phyloP scores from a whole-genome alignment of 768 basidiomycete genomes.

The Ramaria rubella region DNA sequence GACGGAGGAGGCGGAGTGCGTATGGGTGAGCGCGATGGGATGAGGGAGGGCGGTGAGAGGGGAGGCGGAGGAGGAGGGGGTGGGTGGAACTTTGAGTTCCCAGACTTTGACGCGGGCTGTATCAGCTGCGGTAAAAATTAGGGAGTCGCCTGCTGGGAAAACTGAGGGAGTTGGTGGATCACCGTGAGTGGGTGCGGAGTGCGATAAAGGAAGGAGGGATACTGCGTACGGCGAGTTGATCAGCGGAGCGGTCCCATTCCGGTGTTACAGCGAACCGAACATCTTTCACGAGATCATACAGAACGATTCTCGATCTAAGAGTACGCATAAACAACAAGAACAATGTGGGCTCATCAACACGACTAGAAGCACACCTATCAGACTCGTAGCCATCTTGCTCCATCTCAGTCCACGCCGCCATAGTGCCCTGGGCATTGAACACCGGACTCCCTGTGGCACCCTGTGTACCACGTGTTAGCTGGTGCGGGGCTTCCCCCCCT shows the following conservation, averaged over 20 bases:
- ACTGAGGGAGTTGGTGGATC: slow-evolving; percentile 41
- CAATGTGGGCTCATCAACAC: too few relatives aligned
- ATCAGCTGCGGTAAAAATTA: slow-evolving; percentile 76
- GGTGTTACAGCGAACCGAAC: slow-evolving; percentile 70
- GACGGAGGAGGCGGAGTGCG: slow-evolving; percentile 52
- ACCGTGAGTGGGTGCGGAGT: slow-evolving; percentile 10
- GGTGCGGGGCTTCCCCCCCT: slow-evolving; percentile 43
- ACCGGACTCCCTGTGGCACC: slow-evolving; percentile 75
- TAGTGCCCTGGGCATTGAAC: slow-evolving; percentile 58
- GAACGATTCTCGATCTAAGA: slow-evolving; percentile 63
- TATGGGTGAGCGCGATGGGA: slow-evolving; percentile 59
- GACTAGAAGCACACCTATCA: slow-evolving; percentile 66
- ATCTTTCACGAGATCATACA: slow-evolving; percentile 66
- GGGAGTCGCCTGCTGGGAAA: slow-evolving; percentile 62
- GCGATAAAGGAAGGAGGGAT: not conserved
- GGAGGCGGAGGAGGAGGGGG: slow-evolving; percentile 41
- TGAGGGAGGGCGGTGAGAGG: slow-evolving; percentile 33
- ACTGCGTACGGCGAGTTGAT: slow-evolving; percentile 47
- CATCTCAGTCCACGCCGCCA: slow-evolving; percentile 84
- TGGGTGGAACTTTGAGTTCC: slow-evolving; percentile 50
- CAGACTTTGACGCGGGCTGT: slow-evolving; percentile 72
- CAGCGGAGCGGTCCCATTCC: slow-evolving; percentile 79
- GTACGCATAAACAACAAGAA: not conserved
- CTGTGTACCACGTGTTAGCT: slow-evolving; percentile 78
- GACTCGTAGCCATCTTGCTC: slow-evolving; percentile 85